Conservation (phyloP, 495 filamentous ascomycete genomes). For the Talaromyces nanjingensis region DNA sequence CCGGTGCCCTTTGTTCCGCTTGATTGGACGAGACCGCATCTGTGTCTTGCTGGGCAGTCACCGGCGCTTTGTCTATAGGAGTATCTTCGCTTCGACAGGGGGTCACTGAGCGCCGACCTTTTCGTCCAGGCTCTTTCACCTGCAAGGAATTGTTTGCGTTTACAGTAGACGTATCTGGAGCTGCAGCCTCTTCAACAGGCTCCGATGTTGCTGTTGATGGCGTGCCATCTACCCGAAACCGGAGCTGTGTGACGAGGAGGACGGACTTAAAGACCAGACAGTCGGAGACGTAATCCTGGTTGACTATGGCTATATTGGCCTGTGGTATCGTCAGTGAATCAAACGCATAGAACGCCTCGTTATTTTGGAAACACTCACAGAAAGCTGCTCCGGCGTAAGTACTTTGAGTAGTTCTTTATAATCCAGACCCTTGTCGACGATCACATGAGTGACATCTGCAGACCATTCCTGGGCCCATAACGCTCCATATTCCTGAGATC, state of each 20-base stretch:
- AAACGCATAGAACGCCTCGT: constrained; percentile 1
- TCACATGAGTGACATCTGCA: constrained; percentile 58
- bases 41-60: not conserved
- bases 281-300: constrained; percentile 72
- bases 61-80: not conserved
- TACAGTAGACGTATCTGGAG: constrained; percentile 3
- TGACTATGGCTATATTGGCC: constrained; percentile 54
- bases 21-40: not conserved
- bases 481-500: constrained; percentile 70
- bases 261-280: constrained; percentile 59
- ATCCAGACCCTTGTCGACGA: constrained; percentile 65
- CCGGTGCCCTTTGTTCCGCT: constrained; percentile 20
- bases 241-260: constrained; percentile 48
- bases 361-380: constrained; percentile 29
- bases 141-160: constrained; percentile 14
- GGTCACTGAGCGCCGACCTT: constrained; percentile 13
- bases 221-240: constrained; percentile 51
- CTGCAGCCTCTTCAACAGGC: not conserved
- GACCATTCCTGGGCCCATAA: constrained; percentile 51
- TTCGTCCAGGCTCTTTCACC: constrained; percentile 22
- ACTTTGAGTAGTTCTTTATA: constrained; percentile 59
- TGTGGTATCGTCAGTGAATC: constrained; percentile 26
- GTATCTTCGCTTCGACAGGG: constrained; percentile 11
- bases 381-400: constrained; percentile 43
- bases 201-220: constrained; percentile 9